Base-by-base conservation (phyloP, 768 basidiomycete species). In the Cubamyces sp. region DNA sequence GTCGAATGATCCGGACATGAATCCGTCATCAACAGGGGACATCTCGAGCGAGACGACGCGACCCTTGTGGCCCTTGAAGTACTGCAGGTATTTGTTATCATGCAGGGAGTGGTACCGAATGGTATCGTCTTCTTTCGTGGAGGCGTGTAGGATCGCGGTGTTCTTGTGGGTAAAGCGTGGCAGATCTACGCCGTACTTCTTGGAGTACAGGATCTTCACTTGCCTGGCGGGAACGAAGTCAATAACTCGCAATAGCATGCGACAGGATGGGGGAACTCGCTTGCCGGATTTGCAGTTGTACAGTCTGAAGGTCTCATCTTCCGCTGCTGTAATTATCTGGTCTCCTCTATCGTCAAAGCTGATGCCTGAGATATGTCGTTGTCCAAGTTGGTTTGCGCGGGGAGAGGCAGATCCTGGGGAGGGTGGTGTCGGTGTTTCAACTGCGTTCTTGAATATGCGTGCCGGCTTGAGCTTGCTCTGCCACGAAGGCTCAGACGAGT, bases 171-270 rank as follows among this genome's bases (percentile, higher is more conserved):
- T 98, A 70, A 98, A 97, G 3, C 96, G 86, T 21, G 95, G 93
- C 19, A 96, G 83, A 74, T 96, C 93, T 47, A 95, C 90, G 0
- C 97, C 97, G 74, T 98, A 99, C 74, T 99, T 99, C 76, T 96
- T 95, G 0, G 96, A 98, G 68, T 89, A 85, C 3, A 95, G 75
- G 1, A 87, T 88, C 75, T 92, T 95, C 37, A 84, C 69, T 54
- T 83, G 82, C 80, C 96, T 92, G 68, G 61, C 47, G 19, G 34
- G 64, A 42, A 41, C 47, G 39, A 43, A 54, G 64, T 70, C 68
- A 75, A 73, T 75, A 71, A 64, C 34, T 34, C 34, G 34, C 34
- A 9, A 5, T 34, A 11, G 9, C 9, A 1, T 34, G 34, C 34
- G 34, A 34, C 34, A 34, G 34, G 34, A 34, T 5, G 34, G 70